Conservation (phyloP, 2,329 filamentous ascomycete genomes). For the Clonostachys rosea region DNA sequence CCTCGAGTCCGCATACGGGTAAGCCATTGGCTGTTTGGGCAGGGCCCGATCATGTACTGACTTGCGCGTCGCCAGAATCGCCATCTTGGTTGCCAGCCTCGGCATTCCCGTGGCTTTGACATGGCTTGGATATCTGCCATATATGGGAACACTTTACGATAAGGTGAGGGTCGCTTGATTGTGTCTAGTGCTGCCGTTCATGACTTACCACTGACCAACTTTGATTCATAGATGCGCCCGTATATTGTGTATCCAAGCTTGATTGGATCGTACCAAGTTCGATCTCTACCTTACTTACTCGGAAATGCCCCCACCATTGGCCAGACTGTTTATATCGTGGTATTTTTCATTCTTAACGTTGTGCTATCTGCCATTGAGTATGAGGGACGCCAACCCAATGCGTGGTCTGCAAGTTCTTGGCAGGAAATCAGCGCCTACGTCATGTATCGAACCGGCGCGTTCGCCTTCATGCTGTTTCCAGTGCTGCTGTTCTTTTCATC, state of each 20-base stretch:
- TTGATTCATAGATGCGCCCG: neutral
- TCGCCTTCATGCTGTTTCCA: constrained; percentile 32
- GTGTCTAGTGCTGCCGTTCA: too few species aligned
- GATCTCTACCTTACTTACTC: constrained; percentile 4
- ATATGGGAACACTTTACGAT: neutral
- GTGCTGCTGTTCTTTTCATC: constrained; percentile 36
- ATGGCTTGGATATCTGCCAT: neutral
- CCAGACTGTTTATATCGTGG: constrained; percentile 35
- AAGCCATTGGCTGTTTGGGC: neutral
- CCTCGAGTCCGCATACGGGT: constrained; percentile 1
- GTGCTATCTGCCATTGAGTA: constrained; percentile 22
- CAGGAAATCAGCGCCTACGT: constrained; percentile 25
- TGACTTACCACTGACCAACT: too few species aligned
- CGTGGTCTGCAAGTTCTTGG: constrained; percentile 12
- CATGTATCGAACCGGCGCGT: constrained; percentile 30
- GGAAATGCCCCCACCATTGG: constrained; percentile 30
- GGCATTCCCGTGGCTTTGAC: neutral
- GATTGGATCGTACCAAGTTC: neutral
- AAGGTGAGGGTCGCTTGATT: neutral
- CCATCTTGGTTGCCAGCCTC: neutral
- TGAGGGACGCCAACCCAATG: constrained; percentile 8
- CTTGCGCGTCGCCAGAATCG: neutral
- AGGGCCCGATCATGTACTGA: neutral
- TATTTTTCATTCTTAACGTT: constrained; percentile 30
- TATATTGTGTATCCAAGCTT: neutral